Evolutionary conservation across 139 green algal species (phyloP).

Genomic region (Desmodesmus armatus): DNA sequence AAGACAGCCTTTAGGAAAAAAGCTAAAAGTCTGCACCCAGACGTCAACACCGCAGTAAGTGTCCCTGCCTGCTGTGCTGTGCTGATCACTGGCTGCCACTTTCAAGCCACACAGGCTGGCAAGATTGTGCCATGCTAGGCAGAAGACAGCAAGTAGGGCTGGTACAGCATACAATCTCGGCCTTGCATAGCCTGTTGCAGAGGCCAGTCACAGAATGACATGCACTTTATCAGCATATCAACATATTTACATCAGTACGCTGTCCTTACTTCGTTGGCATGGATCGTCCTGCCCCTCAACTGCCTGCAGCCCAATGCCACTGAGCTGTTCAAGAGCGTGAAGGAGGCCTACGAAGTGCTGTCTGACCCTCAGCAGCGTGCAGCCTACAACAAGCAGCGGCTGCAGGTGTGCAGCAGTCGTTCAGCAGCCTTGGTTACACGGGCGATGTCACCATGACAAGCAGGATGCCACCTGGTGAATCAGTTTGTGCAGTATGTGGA

Average conservation of each 20-base stretch:
- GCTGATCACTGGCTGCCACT: too few species aligned
- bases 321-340: conserved; percentile 21
- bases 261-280: too few species aligned
- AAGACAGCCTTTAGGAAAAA: conserved; percentile 37
- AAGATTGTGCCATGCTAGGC: too few species aligned
- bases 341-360: conserved; percentile 37
- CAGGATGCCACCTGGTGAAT: too few species aligned
- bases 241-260: too few species aligned
- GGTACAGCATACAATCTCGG: too few species aligned
- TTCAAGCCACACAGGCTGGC: too few species aligned
- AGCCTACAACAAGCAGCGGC: conserved; percentile 20
- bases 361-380: conserved; percentile 3
- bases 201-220: too few species aligned
- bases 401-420: background rate
- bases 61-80: background rate
- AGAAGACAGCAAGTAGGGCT: too few species aligned
- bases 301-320: conserved; percentile 21
- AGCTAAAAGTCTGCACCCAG: conserved; percentile 48
- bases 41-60: conserved; percentile 47
- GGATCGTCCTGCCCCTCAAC: too few species aligned
- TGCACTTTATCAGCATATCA: too few species aligned
- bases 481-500: conserved; percentile 10
- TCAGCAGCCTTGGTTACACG: background rate
- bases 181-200: too few species aligned
- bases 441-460: background rate